These are phyloP conservation scores for Cladosporium sp. DNA, from an alignment of 2,329 filamentous ascomycete genomes.

Conservation along the genomic window DNA sequence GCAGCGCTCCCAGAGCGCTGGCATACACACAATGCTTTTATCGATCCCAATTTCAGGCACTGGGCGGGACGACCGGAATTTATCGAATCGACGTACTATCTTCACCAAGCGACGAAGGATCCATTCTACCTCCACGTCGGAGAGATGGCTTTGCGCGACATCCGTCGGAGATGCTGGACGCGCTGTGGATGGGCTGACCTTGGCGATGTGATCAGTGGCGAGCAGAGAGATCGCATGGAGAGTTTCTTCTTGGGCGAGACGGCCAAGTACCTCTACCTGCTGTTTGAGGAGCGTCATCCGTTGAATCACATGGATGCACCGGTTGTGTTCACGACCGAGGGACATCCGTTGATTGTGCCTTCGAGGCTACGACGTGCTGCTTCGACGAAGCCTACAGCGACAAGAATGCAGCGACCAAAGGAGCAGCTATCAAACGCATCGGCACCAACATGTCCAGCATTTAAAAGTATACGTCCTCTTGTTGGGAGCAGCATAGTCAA, in stretches of 20 bases:
- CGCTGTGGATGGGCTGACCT: slow-evolving; percentile 91
- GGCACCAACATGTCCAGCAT: slow-evolving; percentile 64
- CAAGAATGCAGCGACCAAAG: slow-evolving; percentile 5
- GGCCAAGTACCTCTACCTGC: slow-evolving; percentile 87
- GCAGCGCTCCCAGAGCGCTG: slow-evolving; percentile 91
- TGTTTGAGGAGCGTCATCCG: slow-evolving; percentile 82
- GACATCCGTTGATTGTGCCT: slow-evolving; percentile 78
- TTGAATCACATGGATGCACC: slow-evolving; percentile 81
- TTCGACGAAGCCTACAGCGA: not conserved
- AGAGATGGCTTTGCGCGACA: slow-evolving; percentile 89
- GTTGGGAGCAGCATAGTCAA: slow-evolving; percentile 76
- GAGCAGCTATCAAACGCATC: slow-evolving; percentile 13
- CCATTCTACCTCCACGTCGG: slow-evolving; percentile 95
- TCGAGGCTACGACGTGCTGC: slow-evolving; percentile 4
- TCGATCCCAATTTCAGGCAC: slow-evolving; percentile 86
- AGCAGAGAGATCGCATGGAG: slow-evolving; percentile 93
- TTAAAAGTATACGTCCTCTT: slow-evolving; percentile 55
- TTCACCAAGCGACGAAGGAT: slow-evolving; percentile 90
- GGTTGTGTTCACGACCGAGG: slow-evolving; percentile 93
- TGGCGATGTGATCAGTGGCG: slow-evolving; percentile 57
- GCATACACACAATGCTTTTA: slow-evolving; percentile 62
- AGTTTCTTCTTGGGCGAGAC: slow-evolving; percentile 98
- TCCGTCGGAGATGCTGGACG: slow-evolving; percentile 83
- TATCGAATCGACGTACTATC: slow-evolving; percentile 91
- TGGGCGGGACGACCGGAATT: slow-evolving; percentile 96